These are phyloP conservation scores for Podila clonocystis DNA, from an alignment of 192 early-diverging fungal species.

Conservation along the genomic window DNA sequence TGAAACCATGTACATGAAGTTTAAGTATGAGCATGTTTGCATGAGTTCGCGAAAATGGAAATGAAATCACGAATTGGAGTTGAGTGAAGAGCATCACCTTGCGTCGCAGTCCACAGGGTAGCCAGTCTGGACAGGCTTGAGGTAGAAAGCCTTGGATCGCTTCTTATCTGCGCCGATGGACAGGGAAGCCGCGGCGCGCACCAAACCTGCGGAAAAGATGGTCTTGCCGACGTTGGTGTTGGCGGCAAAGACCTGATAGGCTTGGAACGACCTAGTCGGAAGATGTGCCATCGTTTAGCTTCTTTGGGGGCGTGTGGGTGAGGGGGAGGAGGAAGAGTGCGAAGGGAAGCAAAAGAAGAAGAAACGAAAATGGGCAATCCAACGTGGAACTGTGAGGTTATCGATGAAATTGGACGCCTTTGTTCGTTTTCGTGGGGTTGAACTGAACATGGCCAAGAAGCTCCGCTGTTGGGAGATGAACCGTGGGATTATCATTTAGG, in stretches of 20 bases:
- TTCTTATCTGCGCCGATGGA: constrained; percentile 47
- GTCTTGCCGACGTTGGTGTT: constrained; percentile 91
- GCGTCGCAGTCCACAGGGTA: constrained; percentile 82
- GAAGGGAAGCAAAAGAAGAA: neutral
- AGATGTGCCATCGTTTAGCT: constrained; percentile 39
- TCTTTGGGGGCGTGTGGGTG: neutral
- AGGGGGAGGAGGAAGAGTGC: constrained; percentile 1
- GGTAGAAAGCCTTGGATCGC: constrained; percentile 65
- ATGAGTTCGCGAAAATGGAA: neutral
- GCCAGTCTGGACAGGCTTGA: constrained; percentile 89
- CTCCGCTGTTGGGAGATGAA: no score
- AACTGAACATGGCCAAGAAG: neutral
- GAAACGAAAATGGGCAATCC: neutral
- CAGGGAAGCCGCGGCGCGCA: constrained; percentile 60
- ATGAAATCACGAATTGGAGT: neutral
- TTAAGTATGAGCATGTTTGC: neutral
- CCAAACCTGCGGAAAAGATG: constrained; percentile 74
- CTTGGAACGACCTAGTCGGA: constrained; percentile 63
- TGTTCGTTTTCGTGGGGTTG: neutral
- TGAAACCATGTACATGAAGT: constrained; percentile 2
- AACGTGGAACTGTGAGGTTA: no score
- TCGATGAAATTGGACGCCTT: neutral
- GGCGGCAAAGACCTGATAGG: constrained; percentile 76
- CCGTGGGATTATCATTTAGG: no score
- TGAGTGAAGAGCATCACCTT: constrained; percentile 44